phyloP scores from a whole-genome alignment of 169 alveolate genomes.

The Babesia microti region DNA sequence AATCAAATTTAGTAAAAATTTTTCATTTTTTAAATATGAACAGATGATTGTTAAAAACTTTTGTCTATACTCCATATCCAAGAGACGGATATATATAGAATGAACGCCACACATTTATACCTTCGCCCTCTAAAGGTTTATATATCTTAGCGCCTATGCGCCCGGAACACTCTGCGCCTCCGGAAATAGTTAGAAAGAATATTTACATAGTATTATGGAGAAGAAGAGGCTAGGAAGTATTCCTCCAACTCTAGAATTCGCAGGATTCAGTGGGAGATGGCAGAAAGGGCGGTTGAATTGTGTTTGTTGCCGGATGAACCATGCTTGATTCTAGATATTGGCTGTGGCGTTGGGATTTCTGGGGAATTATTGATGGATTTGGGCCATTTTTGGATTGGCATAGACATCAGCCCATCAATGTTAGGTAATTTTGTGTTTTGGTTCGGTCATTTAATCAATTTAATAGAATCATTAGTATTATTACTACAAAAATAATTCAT shows the following conservation, averaged over 20 bases:
- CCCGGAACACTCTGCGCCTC: conserved; percentile 49
- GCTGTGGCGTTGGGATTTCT: conserved; percentile 95
- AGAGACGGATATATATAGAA: too few species aligned
- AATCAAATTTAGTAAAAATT: too few species aligned
- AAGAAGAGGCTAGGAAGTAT: conserved; percentile 80
- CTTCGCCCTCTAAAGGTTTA: too few species aligned
- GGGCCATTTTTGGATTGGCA: conserved; percentile 88
- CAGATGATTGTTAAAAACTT: too few species aligned
- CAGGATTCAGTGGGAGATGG: conserved; percentile 82
- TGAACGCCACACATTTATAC: too few species aligned
- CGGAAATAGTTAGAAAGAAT: conserved; percentile 35
- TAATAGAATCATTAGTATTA: background rate
- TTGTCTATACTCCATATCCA: too few species aligned
- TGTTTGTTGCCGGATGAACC: conserved; percentile 69
- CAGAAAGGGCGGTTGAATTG: conserved; percentile 82
- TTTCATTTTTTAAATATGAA: too few species aligned
- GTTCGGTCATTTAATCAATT: background rate
- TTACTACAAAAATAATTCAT: background rate
- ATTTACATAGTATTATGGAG: conserved; percentile 65
- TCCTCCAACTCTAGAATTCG: conserved; percentile 77
- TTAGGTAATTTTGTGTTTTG: conserved; percentile 63
- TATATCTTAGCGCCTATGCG: too few species aligned
- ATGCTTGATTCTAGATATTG: conserved; percentile 84
- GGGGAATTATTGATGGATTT: conserved; percentile 80
- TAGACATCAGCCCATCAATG: conserved; percentile 88